Evolutionary conservation across 768 basidiomycete genomes (phyloP).

Genomic region (Galerina marginata): DNA sequence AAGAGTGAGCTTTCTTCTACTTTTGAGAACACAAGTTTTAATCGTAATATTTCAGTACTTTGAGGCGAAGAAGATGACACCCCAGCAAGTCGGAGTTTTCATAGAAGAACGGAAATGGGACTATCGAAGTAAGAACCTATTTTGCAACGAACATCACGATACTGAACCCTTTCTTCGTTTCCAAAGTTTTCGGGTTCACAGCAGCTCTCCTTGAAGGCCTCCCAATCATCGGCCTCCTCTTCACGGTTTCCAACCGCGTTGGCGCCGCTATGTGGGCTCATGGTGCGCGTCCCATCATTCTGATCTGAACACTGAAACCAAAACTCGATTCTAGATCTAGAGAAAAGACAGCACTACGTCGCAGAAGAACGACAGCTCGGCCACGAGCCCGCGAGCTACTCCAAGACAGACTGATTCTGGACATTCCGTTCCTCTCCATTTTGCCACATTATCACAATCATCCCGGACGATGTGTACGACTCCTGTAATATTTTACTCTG

Average conservation of each 20-base stretch:
- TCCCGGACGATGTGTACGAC: too few relatives aligned
- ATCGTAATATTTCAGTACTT: slow-evolving; percentile 63
- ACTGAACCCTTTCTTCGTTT: background rate
- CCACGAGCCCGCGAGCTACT: background rate
- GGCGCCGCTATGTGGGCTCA: slow-evolving; percentile 96
- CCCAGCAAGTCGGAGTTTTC: slow-evolving; percentile 71
- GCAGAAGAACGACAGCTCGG: slow-evolving; percentile 30
- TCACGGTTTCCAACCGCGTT: slow-evolving; percentile 85
- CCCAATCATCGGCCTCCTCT: slow-evolving; percentile 81
- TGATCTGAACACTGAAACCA: slow-evolving; percentile 28
- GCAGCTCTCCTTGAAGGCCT: slow-evolving; percentile 83
- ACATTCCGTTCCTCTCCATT: background rate
- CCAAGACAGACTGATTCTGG: background rate
- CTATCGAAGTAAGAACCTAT: slow-evolving; percentile 49
- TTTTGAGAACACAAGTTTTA: background rate
- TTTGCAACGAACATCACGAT: background rate
- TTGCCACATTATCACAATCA: too few relatives aligned
- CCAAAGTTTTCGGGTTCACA: slow-evolving; percentile 82
- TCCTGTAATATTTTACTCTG: too few relatives aligned
- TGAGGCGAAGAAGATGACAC: slow-evolving; percentile 80
- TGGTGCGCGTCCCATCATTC: slow-evolving; percentile 44
- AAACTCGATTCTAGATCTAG: slow-evolving; percentile 52
- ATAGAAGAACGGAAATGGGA: slow-evolving; percentile 93
- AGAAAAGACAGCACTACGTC: slow-evolving; percentile 61
- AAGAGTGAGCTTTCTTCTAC: slow-evolving; percentile 49